Conservation (phyloP, 306 rosid species). For the Glycyrrhiza uralensis region DNA sequence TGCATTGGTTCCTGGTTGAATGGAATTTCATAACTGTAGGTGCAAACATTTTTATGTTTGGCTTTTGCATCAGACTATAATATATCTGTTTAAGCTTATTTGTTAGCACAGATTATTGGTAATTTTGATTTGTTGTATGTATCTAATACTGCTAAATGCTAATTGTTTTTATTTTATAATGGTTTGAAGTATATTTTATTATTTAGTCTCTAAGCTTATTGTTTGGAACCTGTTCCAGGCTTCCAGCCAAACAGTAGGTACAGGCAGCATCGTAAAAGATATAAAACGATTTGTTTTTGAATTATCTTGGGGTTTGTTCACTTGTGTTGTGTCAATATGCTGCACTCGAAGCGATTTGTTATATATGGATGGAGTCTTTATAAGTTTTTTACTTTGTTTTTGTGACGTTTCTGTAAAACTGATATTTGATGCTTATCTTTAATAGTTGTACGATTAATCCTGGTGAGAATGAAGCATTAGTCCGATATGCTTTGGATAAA, state of each 20-base stretch:
- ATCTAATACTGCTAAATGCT: neutral
- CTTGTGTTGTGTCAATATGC: neutral
- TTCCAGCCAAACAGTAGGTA: neutral
- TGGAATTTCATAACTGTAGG: neutral
- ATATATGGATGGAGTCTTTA: neutral
- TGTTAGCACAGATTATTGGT: neutral
- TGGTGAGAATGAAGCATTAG: slow-evolving; percentile 96
- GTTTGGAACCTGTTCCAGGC: neutral
- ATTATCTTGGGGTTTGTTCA: neutral
- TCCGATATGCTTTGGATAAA: slow-evolving; percentile 89
- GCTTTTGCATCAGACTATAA: no score
- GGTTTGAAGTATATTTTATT: neutral
- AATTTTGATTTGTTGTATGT: no score
- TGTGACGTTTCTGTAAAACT: slow-evolving; percentile 14
- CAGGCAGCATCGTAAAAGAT: neutral
- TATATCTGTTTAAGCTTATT: neutral
- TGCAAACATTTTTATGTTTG: no score
- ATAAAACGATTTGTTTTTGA: neutral
- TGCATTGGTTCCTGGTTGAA: neutral
- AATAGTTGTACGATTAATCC: slow-evolving; percentile 91
- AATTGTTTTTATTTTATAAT: neutral
- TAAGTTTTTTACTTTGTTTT: neutral
- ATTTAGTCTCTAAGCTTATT: neutral
- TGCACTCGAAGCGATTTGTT: neutral
- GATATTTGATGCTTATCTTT: slow-evolving; percentile 3